Evolutionary conservation across 108 stramenopile species (phyloP).

Genomic region (Licmophora abbreviata): DNA sequence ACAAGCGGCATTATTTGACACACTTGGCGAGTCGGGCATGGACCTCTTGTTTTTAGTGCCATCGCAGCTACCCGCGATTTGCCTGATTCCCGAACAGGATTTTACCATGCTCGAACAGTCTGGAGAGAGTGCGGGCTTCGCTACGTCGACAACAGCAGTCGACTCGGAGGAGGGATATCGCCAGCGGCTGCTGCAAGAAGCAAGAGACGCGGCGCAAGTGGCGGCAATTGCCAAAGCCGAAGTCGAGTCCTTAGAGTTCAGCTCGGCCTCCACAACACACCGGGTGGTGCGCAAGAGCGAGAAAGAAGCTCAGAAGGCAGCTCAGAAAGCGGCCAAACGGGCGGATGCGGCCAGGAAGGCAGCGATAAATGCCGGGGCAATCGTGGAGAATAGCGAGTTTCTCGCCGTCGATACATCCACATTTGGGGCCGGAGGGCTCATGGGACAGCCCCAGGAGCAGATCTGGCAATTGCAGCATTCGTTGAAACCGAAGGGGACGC

Average conservation of each 20-base stretch:
- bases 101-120: conserved; percentile 8
- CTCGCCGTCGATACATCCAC: conserved; percentile 1
- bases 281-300: conserved; percentile 50
- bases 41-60: conserved; percentile 36
- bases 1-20: conserved; percentile 55
- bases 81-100: conserved; percentile 15
- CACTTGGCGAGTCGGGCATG: conserved; percentile 53
- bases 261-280: conserved; percentile 38
- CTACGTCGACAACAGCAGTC: conserved; percentile 4
- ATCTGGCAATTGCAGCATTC: conserved; percentile 44
- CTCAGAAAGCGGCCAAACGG: conserved; percentile 53
- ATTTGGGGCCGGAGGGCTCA: conserved; percentile 24
- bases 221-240: conserved; percentile 52
- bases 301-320: conserved; percentile 37
- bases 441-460: conserved; percentile 22
- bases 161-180: conserved; percentile 35
- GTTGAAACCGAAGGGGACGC: conserved; percentile 59
- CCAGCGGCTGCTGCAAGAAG: conserved; percentile 40
- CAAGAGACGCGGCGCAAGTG: conserved; percentile 49
- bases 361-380: conserved; percentile 71
- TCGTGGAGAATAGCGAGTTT: conserved; percentile 49
- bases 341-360: conserved; percentile 47
- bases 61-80: neutral
- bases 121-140: neutral
- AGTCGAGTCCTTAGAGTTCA: neutral